Evolutionary conservation across 2,329 filamentous ascomycete species (phyloP), one percentile per base, ranked within the genome.

Genomic region (Cadophora sp.): DNA sequence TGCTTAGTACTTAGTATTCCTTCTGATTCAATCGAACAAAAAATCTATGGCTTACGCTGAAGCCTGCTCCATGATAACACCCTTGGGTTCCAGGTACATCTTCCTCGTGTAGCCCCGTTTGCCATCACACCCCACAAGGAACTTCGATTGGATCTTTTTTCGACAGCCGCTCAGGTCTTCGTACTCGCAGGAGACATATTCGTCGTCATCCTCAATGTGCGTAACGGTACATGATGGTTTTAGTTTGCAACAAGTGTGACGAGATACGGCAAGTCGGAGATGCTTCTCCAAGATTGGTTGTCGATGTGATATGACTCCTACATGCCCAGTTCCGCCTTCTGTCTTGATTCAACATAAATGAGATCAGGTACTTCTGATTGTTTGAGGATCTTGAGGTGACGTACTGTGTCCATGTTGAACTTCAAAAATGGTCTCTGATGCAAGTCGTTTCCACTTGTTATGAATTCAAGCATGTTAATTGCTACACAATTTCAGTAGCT

Each of bases 31-130:
- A 48, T 6, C 24, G 5, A 22, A 50, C 16, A 12, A 8, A 51
- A 9, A 16, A 12, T 12, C 9, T 14, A 16, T 40, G 8, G 14
- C 48, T 26, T 26, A 51, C 50, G 24, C 26, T 19, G 50, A 53
- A 16, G 50, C 53, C 26, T 50, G 26, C 34, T 58, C 29, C 46
- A 58, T 64, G 48, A 53, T 63, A 64, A 19, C 62, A 55, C 24
- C 81, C 11, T 77, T 77, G 0, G 69, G 67, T 46, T 73, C 71
- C 19, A 73, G 59, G 53, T 64, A 73, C 6, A 51, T 55, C 50
- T 73, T 72, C 27, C 71, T 66, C 12, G 51, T 62, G 24, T 68
- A 64, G 3, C 70, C 71, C 14, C 60, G 66, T 27, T 73, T 73
- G 1, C 71, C 71, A 68, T 73, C 71, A 26, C 68, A 68, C 0